phyloP scores from a whole-genome alignment of 73 alveolate species.

The Symbiodinium natans region DNA sequence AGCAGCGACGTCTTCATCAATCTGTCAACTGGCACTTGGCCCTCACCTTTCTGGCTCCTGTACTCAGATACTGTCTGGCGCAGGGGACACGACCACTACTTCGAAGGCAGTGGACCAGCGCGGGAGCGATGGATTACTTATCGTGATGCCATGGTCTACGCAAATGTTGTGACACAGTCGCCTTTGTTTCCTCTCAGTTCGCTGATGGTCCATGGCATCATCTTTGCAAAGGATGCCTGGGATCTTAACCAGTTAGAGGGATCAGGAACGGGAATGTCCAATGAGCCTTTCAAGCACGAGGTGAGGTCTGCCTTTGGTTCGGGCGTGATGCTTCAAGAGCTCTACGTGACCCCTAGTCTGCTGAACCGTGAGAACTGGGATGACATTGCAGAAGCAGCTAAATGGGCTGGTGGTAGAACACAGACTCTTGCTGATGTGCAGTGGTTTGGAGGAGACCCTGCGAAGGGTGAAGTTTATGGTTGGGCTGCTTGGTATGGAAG shows the following conservation, averaged over 20 bases:
- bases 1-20: constrained; percentile 61
- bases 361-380: constrained; percentile 67
- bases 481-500: constrained; percentile 84
- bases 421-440: constrained; percentile 57
- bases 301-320: constrained; percentile 86
- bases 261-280: not conserved
- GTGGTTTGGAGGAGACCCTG: constrained; percentile 89
- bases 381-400: constrained; percentile 73
- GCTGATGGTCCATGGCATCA: constrained; percentile 75
- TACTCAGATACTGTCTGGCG: constrained; percentile 89
- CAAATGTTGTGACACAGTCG: constrained; percentile 39
- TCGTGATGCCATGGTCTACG: constrained; percentile 83
- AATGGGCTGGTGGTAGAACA: constrained; percentile 47
- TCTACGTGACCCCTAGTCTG: constrained; percentile 53
- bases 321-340: constrained; percentile 92
- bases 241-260: constrained; percentile 15
- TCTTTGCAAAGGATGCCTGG: constrained; percentile 87
- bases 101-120: constrained; percentile 43
- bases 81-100: constrained; percentile 86
- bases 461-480: constrained; percentile 37
- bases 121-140: constrained; percentile 84
- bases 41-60: constrained; percentile 90
- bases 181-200: constrained; percentile 76
- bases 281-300: constrained; percentile 42
- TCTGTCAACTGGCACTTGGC: constrained; percentile 91